These are phyloP conservation scores for Fusarium sp. DNA, from an alignment of 2,329 filamentous ascomycete species.

Conservation along the genomic window DNA sequence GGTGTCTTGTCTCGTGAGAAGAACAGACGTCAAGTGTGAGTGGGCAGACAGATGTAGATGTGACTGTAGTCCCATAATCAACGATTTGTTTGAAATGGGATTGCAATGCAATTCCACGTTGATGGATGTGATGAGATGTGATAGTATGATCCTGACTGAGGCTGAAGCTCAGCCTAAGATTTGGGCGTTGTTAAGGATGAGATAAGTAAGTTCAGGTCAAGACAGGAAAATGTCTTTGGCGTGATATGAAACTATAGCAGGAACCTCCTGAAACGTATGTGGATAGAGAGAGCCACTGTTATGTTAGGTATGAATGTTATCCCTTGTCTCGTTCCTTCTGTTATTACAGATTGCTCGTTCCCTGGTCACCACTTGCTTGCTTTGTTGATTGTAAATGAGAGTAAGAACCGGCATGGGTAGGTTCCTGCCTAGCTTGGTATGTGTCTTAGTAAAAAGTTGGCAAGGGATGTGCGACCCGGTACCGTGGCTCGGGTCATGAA, in stretches of 20 bases:
- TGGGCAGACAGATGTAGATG: slow-evolving; percentile 11
- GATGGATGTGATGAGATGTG: slow-evolving; percentile 1
- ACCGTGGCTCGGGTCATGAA: slow-evolving; percentile 3
- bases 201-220: slow-evolving; percentile 3
- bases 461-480: neutral
- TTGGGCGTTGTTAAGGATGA: slow-evolving; percentile 16
- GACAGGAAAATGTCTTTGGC: slow-evolving; percentile 25
- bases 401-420: too few species aligned
- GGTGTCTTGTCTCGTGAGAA: slow-evolving; percentile 43
- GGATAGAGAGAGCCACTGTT: slow-evolving; percentile 13
- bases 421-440: neutral
- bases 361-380: slow-evolving; percentile 1
- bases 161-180: slow-evolving; percentile 9
- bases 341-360: slow-evolving; percentile 4
- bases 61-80: slow-evolving; percentile 9
- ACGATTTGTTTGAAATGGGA: neutral
- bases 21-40: slow-evolving; percentile 30
- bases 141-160: slow-evolving; percentile 4
- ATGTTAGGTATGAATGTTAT: slow-evolving; percentile 12
- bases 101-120: neutral
- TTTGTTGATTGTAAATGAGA: neutral
- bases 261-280: slow-evolving; percentile 24
- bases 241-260: slow-evolving; percentile 30
- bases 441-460: neutral
- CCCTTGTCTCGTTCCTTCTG: slow-evolving; percentile 5